These are phyloP conservation scores for Paramyrothecium roridum DNA, from an alignment of 2,329 filamentous ascomycete genomes.

Conservation along the genomic window DNA sequence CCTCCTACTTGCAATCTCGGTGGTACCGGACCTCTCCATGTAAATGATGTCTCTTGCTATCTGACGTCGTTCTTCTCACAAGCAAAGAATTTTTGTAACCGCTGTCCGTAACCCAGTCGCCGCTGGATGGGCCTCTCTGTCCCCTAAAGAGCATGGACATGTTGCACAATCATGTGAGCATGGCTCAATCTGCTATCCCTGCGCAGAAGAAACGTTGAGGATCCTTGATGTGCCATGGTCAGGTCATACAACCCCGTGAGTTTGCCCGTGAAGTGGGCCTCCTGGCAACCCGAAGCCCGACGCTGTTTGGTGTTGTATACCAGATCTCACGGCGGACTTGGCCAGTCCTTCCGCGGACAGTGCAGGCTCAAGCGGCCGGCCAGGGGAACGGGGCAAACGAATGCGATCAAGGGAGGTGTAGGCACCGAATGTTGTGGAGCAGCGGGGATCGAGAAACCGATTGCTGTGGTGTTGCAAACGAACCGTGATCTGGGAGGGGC, in stretches of 20 bases:
- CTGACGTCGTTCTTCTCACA: no score
- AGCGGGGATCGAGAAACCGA: neutral
- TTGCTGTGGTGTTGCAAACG: neutral
- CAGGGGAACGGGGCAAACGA: neutral
- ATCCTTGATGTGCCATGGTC: neutral
- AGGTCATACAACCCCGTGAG: neutral
- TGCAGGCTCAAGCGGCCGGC: neutral
- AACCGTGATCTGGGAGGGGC: neutral
- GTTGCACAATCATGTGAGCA: neutral
- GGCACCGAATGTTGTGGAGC: neutral
- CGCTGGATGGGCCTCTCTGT: neutral
- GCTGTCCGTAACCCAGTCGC: neutral
- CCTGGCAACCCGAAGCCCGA: neutral
- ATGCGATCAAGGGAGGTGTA: neutral
- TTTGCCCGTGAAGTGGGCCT: neutral
- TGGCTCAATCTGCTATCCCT: neutral
- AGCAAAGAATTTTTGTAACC: neutral
- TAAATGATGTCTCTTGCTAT: no score
- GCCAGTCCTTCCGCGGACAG: neutral
- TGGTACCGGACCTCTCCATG: no score
- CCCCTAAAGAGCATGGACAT: neutral
- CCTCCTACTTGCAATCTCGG: no score
- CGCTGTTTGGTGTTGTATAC: neutral
- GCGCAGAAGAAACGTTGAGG: neutral
- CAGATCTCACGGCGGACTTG: neutral